Evolutionary conservation across 2,329 filamentous ascomycete genomes (phyloP).

Genomic region (Phialophora tarda): DNA sequence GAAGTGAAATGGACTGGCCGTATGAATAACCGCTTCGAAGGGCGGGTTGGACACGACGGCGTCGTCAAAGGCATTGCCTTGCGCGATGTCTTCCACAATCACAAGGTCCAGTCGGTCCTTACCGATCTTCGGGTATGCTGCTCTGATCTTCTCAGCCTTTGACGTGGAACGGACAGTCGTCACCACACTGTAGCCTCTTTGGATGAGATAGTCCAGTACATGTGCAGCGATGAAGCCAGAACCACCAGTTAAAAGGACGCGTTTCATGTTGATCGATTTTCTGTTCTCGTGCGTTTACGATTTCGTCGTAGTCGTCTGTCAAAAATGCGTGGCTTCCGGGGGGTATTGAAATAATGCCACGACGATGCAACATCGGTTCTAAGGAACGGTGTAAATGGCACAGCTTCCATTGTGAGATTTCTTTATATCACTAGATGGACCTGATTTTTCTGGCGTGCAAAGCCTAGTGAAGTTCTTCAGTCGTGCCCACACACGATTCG

Average conservation of each 20-base stretch:
- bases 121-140: conserved; percentile 33
- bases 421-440: conserved; percentile 5
- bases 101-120: conserved; percentile 38
- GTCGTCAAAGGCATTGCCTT: conserved; percentile 46
- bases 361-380: conserved; percentile 8
- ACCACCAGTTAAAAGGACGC: conserved; percentile 27
- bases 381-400: not conserved
- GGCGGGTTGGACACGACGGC: conserved; percentile 42
- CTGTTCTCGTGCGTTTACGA: conserved; percentile 4
- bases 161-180: conserved; percentile 41
- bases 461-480: conserved; percentile 14
- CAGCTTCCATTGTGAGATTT: conserved; percentile 4
- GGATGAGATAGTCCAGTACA: conserved; percentile 22
- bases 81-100: conserved; percentile 43
- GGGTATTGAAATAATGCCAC: conserved; percentile 10
- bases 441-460: conserved; percentile 11
- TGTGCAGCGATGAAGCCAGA: conserved; percentile 32
- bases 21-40: conserved; percentile 43
- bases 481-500: conserved; percentile 19
- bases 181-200: conserved; percentile 24
- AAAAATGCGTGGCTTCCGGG: not conserved
- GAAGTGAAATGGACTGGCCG: conserved; percentile 40
- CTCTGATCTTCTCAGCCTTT: conserved; percentile 38
- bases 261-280: conserved; percentile 1
- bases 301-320: no score